phyloP scores from a whole-genome alignment of 208 protist species.

The Acanthamoeba royreba region DNA sequence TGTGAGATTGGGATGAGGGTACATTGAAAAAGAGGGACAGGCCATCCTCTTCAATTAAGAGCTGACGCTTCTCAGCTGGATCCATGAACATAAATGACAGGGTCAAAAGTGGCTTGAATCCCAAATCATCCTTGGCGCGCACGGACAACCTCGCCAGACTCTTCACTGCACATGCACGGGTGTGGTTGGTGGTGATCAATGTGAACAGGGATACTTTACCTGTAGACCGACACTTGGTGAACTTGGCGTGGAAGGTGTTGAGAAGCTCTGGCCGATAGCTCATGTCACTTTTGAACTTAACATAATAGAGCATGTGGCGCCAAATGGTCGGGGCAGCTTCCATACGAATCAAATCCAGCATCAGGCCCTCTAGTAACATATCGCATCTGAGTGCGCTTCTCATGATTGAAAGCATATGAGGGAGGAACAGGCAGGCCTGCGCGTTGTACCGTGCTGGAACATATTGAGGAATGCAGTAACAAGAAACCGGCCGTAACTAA shows the following conservation, averaged over 20 bases:
- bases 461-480: not conserved
- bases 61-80: not conserved
- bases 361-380: not conserved
- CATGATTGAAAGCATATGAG: not conserved
- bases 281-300: not conserved
- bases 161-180: not conserved
- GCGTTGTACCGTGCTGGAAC: not conserved
- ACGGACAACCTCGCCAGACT: not conserved
- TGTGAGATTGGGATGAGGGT: not conserved
- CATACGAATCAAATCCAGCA: not conserved
- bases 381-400: too few relatives aligned
- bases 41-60: not conserved
- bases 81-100: not conserved
- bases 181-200: not conserved
- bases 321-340: not conserved
- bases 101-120: not conserved
- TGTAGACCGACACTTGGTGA: not conserved
- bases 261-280: not conserved
- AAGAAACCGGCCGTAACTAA: not conserved
- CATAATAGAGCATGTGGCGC: not conserved
- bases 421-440: not conserved
- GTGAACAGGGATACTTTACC: too few relatives aligned
- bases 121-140: not conserved
- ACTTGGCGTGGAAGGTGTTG: not conserved
- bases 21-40: not conserved